Evolutionary conservation across 192 early-diverging fungal species (phyloP), one percentile per base, ranked within the genome.

Genomic region (Polychytrium aggregatum): DNA sequence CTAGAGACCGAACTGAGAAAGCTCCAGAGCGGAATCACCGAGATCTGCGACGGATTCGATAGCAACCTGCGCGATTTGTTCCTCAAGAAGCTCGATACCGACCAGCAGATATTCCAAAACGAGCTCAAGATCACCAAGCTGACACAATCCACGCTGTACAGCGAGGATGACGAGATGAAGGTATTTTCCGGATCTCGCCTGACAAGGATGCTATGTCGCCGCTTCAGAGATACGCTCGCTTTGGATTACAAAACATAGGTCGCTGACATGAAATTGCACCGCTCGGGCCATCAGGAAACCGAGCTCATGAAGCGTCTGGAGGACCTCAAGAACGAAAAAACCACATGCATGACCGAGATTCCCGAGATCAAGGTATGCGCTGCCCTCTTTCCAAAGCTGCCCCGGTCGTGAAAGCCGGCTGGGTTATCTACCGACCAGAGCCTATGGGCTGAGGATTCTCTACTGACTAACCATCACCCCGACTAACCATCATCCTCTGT

Each of bases 1-100:
- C 59, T 80, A 18, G 78, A 80, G 55, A 79, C 78, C 14, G 78
- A 80, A 34, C 57, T 80, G 18, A 50, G 61, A 7, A 80, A 80
- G 56, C 62, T 78, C 16, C 70, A 76, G 54, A 49, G 54, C 8
- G 29, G 36, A 20, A 76, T 80, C 29, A 18, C 37, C 8, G 78
- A 80, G n/a, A 52, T 75, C 33, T 67, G 64, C 28, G 70, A 70
- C 34, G 48, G 16, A 16, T 76, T 71, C 47, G 78, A 80, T 37
- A 41, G 38, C 22, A 29, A 55, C 18, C 52, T 80, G 21, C 40
- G 42, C 13, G 62, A 72, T 25, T 50, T 77, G 10, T 62, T 65
- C 24, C 28, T 60, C 13, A 46, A 53, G 20, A 74, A 75, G 50
- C 46, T 80, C n/a, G 44, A 46, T 7, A 60, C 64, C 0, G 70